Evolutionary conservation across 495 filamentous ascomycete genomes (phyloP).

Genomic region (Penicillium maclennaniae): DNA sequence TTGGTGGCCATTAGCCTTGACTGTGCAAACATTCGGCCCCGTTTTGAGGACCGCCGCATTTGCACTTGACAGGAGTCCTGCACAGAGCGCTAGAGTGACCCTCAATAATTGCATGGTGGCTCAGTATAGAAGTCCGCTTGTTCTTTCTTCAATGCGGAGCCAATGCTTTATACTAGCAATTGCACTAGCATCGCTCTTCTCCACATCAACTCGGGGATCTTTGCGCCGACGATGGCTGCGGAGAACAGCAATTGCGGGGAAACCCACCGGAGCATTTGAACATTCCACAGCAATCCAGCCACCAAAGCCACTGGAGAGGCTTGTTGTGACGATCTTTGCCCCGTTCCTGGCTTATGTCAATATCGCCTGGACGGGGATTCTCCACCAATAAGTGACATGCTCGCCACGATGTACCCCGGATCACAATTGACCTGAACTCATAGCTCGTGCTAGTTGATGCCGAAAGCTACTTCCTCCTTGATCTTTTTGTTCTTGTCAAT

Average conservation of each 20-base stretch:
- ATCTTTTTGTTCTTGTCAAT: not conserved
- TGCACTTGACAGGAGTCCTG: slow-evolving; percentile 1
- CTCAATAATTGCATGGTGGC: slow-evolving; percentile 1
- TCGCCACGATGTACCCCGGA: not conserved
- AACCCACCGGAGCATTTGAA: not conserved
- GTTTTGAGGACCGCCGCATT: slow-evolving; percentile 1
- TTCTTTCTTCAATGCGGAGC: not conserved
- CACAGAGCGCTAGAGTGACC: not conserved
- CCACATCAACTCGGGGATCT: slow-evolving; percentile 8
- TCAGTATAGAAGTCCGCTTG: too few species aligned
- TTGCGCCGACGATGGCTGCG: slow-evolving; percentile 13
- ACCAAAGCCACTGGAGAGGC: slow-evolving; percentile 9
- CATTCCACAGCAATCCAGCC: not conserved
- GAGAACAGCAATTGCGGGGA: slow-evolving; percentile 13
- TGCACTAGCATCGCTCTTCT: not conserved
- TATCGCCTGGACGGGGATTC: slow-evolving; percentile 1
- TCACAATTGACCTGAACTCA: not conserved
- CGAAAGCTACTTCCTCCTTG: slow-evolving; percentile 1
- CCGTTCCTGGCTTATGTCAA: slow-evolving; percentile 1
- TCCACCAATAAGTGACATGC: slow-evolving; percentile 20
- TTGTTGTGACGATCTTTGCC: slow-evolving; percentile 17
- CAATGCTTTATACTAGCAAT: not conserved
- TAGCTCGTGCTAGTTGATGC: slow-evolving; percentile 8
- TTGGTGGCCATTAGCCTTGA: slow-evolving; percentile 25
- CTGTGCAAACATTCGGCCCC: slow-evolving; percentile 21